Conservation (phyloP, 2,329 filamentous ascomycete species). For the Coleophoma eucalyptorum region DNA sequence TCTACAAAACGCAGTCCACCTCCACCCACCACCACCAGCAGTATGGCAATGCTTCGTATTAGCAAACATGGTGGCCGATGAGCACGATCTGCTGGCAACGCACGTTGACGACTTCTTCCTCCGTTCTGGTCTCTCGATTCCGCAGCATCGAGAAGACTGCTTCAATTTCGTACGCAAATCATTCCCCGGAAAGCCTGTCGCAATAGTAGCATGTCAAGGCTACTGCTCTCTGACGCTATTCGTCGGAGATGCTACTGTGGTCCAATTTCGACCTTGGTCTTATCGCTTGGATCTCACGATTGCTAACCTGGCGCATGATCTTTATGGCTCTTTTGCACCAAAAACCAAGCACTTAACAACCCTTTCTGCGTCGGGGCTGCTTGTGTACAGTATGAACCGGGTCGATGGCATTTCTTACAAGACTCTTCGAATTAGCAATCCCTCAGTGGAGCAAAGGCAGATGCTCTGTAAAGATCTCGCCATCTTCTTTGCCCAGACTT, state of each 20-base stretch:
- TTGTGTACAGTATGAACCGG: conserved; percentile 37
- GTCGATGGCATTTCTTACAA: conserved; percentile 33
- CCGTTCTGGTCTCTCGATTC: conserved; percentile 16
- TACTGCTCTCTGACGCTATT: conserved; percentile 49
- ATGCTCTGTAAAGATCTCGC: conserved; percentile 38
- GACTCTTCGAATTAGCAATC: conserved; percentile 26
- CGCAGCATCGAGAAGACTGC: conserved; percentile 16
- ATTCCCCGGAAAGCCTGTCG: conserved; percentile 28
- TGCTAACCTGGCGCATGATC: conserved; percentile 30
- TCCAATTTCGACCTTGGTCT: conserved; percentile 44
- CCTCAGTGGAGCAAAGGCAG: conserved; percentile 15
- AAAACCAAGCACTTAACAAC: conserved; percentile 33
- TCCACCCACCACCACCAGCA: no score
- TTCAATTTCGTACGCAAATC: conserved; percentile 28
- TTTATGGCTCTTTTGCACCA: conserved; percentile 40
- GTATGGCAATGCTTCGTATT: not conserved
- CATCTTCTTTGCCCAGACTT: conserved; percentile 34
- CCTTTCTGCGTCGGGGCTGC: conserved; percentile 21
- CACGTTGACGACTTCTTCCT: conserved; percentile 20
- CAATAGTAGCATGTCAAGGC: conserved; percentile 37
- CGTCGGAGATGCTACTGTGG: conserved; percentile 31
- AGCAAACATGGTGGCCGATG: not conserved
- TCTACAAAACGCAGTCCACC: no score
- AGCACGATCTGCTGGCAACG: not conserved
- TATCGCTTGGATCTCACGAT: conserved; percentile 38